phyloP scores from a whole-genome alignment of 169 alveolate genomes.

The Hepatocystis sp. region DNA sequence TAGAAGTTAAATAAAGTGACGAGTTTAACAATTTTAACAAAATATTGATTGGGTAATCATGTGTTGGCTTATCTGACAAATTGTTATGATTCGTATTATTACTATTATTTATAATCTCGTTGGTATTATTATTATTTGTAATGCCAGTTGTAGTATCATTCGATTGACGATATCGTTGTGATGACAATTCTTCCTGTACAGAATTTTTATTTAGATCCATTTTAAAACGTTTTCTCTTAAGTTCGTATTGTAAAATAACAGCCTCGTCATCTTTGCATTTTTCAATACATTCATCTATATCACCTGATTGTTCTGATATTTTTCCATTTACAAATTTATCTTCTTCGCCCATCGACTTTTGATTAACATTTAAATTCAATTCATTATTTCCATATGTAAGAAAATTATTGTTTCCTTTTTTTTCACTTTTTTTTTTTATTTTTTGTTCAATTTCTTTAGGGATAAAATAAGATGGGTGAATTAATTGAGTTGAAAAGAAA shows the following conservation, averaged over 20 bases:
- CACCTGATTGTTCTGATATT: too few relatives aligned
- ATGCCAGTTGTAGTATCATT: too few relatives aligned
- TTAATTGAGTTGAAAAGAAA: slow-evolving; percentile 62
- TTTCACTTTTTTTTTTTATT: slow-evolving; percentile 6
- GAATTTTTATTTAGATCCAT: slow-evolving; percentile 26
- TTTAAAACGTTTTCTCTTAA: slow-evolving; percentile 57
- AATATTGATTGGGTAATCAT: slow-evolving; percentile 80
- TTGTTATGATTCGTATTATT: too few relatives aligned
- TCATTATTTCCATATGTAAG: too few relatives aligned
- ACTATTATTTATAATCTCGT: too few relatives aligned
- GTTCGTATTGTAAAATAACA: slow-evolving; percentile 55
- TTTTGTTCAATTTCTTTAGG: slow-evolving; percentile 63
- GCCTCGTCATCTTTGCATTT: slow-evolving; percentile 57
- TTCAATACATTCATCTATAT: too few relatives aligned
- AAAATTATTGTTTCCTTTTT: background rate
- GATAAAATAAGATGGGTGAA: slow-evolving; percentile 52
- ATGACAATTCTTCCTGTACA: background rate
- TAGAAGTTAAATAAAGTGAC: slow-evolving; percentile 81
- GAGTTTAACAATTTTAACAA: slow-evolving; percentile 81
- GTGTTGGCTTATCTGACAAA: slow-evolving; percentile 2
- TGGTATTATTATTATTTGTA: too few relatives aligned
- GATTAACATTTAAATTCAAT: too few relatives aligned
- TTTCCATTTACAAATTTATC: background rate
- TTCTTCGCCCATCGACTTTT: too few relatives aligned
- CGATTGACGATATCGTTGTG: too few relatives aligned